Percentiles rank a stretch among this genome's conserved stretches.
phyloP scores from a whole-genome alignment of 2,329 filamentous ascomycete genomes.

The Fusarium sp. region DNA sequence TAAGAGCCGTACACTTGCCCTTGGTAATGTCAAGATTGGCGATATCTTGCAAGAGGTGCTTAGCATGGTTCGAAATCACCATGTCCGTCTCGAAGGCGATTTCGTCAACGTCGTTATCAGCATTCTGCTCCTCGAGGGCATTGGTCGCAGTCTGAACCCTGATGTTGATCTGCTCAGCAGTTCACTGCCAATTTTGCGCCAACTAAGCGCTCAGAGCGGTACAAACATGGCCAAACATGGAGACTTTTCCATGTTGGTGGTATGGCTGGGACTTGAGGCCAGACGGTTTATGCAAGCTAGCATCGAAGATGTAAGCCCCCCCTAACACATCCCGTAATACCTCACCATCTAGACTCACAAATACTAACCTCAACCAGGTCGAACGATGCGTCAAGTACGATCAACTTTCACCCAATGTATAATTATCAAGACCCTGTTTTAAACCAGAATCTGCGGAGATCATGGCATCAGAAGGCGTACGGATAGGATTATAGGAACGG shows the following conservation, averaged over 20 bases:
- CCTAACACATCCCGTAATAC: neutral
- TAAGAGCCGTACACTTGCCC: slow-evolving; percentile 89
- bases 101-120: slow-evolving; percentile 99
- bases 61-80: slow-evolving; percentile 90
- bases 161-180: slow-evolving; percentile 88
- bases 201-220: slow-evolving; percentile 85
- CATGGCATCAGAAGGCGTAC: slow-evolving; percentile 37
- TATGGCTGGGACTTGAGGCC: slow-evolving; percentile 93
- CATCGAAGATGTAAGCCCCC: slow-evolving; percentile 81
- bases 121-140: slow-evolving; percentile 93
- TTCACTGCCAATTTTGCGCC: slow-evolving; percentile 89
- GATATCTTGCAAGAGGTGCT: slow-evolving; percentile 94
- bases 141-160: slow-evolving; percentile 89
- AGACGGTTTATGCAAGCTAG: slow-evolving; percentile 91
- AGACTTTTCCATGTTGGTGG: slow-evolving; percentile 87
- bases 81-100: slow-evolving; percentile 95
- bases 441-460: slow-evolving; percentile 8
- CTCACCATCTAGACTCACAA: neutral
- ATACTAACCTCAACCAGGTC: slow-evolving; percentile 66
- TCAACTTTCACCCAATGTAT: slow-evolving; percentile 89
- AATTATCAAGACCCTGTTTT: slow-evolving; percentile 44
- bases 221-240: slow-evolving; percentile 78
- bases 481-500: slow-evolving; percentile 2
- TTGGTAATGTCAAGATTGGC: slow-evolving; percentile 96
- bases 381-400: slow-evolving; percentile 94